Base-by-base conservation (phyloP, 768 basidiomycete species). In the Myochromella boudieri region DNA sequence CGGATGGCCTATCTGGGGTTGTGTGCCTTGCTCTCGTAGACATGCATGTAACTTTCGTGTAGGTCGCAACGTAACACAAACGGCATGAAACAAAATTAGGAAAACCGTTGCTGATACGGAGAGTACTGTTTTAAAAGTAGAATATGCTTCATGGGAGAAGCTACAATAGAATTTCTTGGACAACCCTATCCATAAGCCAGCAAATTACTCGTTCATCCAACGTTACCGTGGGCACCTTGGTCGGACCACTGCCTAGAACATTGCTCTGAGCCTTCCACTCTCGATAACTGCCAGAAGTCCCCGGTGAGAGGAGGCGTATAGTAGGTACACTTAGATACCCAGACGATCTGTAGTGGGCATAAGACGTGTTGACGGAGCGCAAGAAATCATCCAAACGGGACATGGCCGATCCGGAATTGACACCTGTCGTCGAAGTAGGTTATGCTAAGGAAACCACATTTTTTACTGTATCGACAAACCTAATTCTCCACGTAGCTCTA, bases 271-370 rank as follows among this genome's bases (percentile, higher is more conserved):
- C 39, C 31, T 40, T 49, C 53, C 56, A 55, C 28, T 46, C 48
- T 3, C 56, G 50, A 31, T 58, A 58, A 14, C 21, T 37, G 6
- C 41, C 26, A n/a, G 55, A 55, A 5, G 56, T 52, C 11, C 56
- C 53, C n/a, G 51, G 42, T 6, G 44, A 26, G 3, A 58, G 42
- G 17, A 55, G 26, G 2, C 53, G 47, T 4, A 58, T 37, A 6
- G 44, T 58, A 10, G 47, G 38, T 22, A 27, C 20, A 8, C 34
- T 34, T 18, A 49, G 43, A 24, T 33, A 15, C 24, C 40, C 11
- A 15, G 37, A 31, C 4, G 42, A 39, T 5, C 31, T 22, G 14
- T 39, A 45, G 12, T 39, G 18, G 8, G 37, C 37, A 32, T 39
- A 51, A 12, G 49, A 39, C 14, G 32, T 44, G 24, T 45, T 51